Percentiles rank a stretch among this genome's conserved stretches.
Evolutionary conservation across 805 yeast species (phyloP).

Genomic region (Komagataella phaffii): DNA sequence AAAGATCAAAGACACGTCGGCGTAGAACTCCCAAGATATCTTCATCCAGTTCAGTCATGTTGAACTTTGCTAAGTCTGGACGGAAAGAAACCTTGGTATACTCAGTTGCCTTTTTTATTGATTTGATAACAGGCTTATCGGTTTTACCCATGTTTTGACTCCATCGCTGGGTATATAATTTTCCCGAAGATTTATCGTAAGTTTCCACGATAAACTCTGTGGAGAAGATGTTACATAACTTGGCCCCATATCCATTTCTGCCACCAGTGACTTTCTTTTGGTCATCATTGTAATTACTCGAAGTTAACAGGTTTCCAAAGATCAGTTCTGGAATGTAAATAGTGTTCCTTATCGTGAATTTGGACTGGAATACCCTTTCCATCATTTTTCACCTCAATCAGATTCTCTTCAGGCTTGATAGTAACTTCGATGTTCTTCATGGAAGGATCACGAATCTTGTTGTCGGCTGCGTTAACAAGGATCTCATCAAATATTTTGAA

Average conservation of each 20-base stretch:
- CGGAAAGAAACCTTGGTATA: slow-evolving; percentile 79
- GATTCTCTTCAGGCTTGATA: slow-evolving; percentile 62
- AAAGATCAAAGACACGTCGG: slow-evolving; percentile 90
- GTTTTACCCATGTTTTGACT: slow-evolving; percentile 70
- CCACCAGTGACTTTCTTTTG: slow-evolving; percentile 97
- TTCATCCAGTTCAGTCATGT: slow-evolving; percentile 73
- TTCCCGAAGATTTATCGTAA: slow-evolving; percentile 54
- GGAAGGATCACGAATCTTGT: slow-evolving; percentile 84
- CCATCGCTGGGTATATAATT: slow-evolving; percentile 76
- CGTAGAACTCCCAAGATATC: slow-evolving; percentile 76
- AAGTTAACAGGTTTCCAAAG: slow-evolving; percentile 88
- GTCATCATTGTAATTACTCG: slow-evolving; percentile 91
- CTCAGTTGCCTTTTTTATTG: slow-evolving; percentile 47
- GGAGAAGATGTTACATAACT: slow-evolving; percentile 90
- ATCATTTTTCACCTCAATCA: slow-evolving; percentile 76
- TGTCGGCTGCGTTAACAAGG: slow-evolving; percentile 95
- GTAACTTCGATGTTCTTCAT: slow-evolving; percentile 83
- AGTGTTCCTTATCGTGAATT: slow-evolving; percentile 79
- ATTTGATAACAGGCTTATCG: slow-evolving; percentile 60
- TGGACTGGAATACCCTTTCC: slow-evolving; percentile 95
- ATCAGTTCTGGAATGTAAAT: slow-evolving; percentile 93
- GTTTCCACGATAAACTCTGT: slow-evolving; percentile 81
- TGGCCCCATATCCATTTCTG: slow-evolving; percentile 97
- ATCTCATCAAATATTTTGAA: slow-evolving; percentile 96
- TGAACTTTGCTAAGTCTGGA: slow-evolving; percentile 78